phyloP scores from a whole-genome alignment of 352 stramenopile species.

The Globisporangium acanthophoron region DNA sequence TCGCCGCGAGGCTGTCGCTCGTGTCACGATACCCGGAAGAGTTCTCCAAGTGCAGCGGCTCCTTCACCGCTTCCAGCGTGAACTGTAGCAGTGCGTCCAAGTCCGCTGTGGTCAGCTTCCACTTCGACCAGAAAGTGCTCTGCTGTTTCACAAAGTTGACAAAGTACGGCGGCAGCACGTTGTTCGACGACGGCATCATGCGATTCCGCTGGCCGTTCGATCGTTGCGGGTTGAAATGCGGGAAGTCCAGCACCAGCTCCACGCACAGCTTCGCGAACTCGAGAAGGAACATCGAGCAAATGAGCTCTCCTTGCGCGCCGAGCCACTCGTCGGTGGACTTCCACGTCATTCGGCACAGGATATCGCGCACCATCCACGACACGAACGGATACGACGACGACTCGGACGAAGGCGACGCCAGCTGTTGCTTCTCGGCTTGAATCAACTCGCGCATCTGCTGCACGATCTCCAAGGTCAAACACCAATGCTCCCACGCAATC shows the following conservation, averaged over 20 bases:
- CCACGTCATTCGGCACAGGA: constrained; percentile 77
- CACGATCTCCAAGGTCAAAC: constrained; percentile 71
- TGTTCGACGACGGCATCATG: constrained; percentile 37
- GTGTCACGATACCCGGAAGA: not conserved
- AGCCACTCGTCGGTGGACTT: constrained; percentile 73
- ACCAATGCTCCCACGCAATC: constrained; percentile 81
- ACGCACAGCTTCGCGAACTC: constrained; percentile 74
- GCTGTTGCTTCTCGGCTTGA: constrained; percentile 54
- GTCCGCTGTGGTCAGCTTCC: constrained; percentile 57
- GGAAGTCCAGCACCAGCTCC: constrained; percentile 69
- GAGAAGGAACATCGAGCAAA: constrained; percentile 63
- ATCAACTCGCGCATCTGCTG: constrained; percentile 81
- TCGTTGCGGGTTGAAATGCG: constrained; percentile 54
- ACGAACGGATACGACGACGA: constrained; percentile 74
- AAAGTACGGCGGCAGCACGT: constrained; percentile 77
- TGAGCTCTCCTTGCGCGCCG: constrained; percentile 35
- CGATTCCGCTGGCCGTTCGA: constrained; percentile 24
- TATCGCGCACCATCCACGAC: constrained; percentile 79
- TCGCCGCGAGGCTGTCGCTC: not conserved
- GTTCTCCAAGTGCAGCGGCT: constrained; percentile 31
- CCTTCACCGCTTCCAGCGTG: constrained; percentile 46
- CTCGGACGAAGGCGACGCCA: constrained; percentile 22
- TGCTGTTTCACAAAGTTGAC: constrained; percentile 87
- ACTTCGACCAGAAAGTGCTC: constrained; percentile 59
- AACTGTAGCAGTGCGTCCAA: constrained; percentile 56